These are phyloP conservation scores for Teratosphaeria zuluensis DNA, from an alignment of 2,329 filamentous ascomycete genomes.

Conservation along the genomic window DNA sequence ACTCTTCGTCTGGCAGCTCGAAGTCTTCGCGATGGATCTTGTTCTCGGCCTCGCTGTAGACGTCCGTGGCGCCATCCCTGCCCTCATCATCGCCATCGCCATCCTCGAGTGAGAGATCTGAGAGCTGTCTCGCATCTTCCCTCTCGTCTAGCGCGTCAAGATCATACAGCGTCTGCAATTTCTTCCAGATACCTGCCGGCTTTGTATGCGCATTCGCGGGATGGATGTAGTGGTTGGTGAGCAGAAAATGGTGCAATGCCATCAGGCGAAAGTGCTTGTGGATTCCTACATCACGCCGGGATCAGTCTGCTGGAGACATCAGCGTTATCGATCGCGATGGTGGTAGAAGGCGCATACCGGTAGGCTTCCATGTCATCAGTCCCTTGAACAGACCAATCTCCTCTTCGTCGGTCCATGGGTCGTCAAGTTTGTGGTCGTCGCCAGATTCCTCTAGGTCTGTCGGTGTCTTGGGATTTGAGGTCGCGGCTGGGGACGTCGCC, in stretches of 20 bases:
- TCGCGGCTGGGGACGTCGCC: conserved; percentile 46
- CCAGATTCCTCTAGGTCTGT: conserved; percentile 26
- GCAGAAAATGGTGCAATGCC: conserved; percentile 46
- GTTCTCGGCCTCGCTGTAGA: conserved; percentile 26
- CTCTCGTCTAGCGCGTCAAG: conserved; percentile 77
- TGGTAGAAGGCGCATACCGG: conserved; percentile 47
- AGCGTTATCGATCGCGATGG: not conserved
- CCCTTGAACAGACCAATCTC: conserved; percentile 86
- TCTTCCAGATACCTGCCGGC: conserved; percentile 85
- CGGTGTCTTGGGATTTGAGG: conserved; percentile 32
- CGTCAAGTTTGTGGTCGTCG: conserved; percentile 43
- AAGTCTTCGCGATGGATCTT: conserved; percentile 33
- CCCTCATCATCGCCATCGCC: conserved; percentile 30
- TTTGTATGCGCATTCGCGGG: conserved; percentile 55
- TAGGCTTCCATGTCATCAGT: conserved; percentile 92
- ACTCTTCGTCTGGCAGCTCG: conserved; percentile 28
- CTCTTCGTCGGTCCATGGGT: conserved; percentile 92
- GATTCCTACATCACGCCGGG: conserved; percentile 49
- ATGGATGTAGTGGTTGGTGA: conserved; percentile 26
- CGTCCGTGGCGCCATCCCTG: conserved; percentile 28
- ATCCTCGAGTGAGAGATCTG: conserved; percentile 18
- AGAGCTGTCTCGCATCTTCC: conserved; percentile 52
- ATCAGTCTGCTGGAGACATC: conserved; percentile 2
- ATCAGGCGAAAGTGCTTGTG: conserved; percentile 93
- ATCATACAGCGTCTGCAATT: conserved; percentile 75